phyloP scores from a whole-genome alignment of 495 filamentous ascomycete species.

The Terfezia boudieri region DNA sequence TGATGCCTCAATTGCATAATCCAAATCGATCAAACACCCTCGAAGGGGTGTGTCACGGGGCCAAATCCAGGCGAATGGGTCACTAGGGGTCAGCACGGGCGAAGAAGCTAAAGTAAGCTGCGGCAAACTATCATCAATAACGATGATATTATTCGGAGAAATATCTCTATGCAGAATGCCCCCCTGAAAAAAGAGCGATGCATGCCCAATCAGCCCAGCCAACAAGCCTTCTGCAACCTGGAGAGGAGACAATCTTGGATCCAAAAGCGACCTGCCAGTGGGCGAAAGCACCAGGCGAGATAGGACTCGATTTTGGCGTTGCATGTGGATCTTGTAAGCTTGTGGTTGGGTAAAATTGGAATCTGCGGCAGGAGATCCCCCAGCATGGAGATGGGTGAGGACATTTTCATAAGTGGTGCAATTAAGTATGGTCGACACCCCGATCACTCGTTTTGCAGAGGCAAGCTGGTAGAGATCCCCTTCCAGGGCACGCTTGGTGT shows the following conservation, averaged over 20 bases:
- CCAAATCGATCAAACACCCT: too few relatives aligned
- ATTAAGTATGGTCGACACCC: too few relatives aligned
- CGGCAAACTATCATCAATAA: background rate
- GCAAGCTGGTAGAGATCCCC: background rate
- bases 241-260: too few relatives aligned
- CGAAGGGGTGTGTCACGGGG: background rate
- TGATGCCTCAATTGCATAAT: too few relatives aligned
- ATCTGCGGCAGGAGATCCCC: too few relatives aligned
- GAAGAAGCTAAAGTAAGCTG: background rate
- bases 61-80: background rate
- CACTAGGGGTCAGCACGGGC: background rate
- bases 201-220: background rate
- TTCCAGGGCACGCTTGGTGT: background rate
- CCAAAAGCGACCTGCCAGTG: background rate
- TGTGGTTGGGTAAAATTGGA: too few relatives aligned
- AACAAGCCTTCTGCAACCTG: background rate
- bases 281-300: background rate
- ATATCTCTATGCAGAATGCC: slow-evolving; percentile 9
- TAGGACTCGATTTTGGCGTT: too few relatives aligned
- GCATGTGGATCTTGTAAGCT: too few relatives aligned
- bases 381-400: too few relatives aligned
- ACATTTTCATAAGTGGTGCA: too few relatives aligned
- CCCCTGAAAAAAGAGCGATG: background rate
- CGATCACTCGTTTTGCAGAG: background rate
- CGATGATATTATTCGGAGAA: slow-evolving; percentile 8